Evolutionary conservation across 768 basidiomycete species (phyloP), one percentile per base, ranked within the genome.

Genomic region (Mycena maculata): DNA sequence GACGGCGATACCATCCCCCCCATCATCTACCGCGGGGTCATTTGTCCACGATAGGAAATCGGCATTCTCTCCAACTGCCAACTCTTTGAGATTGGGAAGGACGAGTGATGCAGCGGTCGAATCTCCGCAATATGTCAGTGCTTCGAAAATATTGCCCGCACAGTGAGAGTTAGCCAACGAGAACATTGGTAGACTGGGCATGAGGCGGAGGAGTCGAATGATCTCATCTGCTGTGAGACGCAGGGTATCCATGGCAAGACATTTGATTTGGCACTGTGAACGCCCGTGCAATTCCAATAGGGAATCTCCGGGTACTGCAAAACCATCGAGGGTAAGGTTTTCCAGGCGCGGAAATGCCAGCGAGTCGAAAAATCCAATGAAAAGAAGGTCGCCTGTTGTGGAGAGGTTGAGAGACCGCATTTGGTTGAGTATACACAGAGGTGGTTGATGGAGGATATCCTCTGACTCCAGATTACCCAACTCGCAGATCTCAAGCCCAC

Each of bases 351-450:
- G 52, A 38, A 53, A 53, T 16, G 52, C 33, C 22, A 53, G 36
- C 33, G 52, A 53, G n/a, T 53, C 52, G 33, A 53, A 38, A 38
- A 53, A 53, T 38, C 52, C 52, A 11, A 23, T 25, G 52, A 53
- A 38, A 25, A 33, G 52, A 23, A 22, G 33, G 22, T 53, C 52
- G 22, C 33, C 12, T 9, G 20, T 25, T 8, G 33, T 12, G 22
- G n/a, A 38, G 52, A 53, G 52, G 22, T 36, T 4, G 33, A 53
- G 52, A 38, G 52, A 36, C 33, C 52, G 22, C 33, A 53, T 25
- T 12, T 53, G 33, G 52, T 38, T 23, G 33, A 38, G 52, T 23
- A 38, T 36, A 25, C 52, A 53, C 11, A 36, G 52, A 15, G 36
- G 33, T 15, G 52, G 52, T 53, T 53, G 52, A 38, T 36, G 22